Percentiles rank a stretch among this genome's conserved stretches.
These are phyloP conservation scores for Beauveria caledonica DNA, from an alignment of 2,329 filamentous ascomycete species.

Conservation along the genomic window DNA sequence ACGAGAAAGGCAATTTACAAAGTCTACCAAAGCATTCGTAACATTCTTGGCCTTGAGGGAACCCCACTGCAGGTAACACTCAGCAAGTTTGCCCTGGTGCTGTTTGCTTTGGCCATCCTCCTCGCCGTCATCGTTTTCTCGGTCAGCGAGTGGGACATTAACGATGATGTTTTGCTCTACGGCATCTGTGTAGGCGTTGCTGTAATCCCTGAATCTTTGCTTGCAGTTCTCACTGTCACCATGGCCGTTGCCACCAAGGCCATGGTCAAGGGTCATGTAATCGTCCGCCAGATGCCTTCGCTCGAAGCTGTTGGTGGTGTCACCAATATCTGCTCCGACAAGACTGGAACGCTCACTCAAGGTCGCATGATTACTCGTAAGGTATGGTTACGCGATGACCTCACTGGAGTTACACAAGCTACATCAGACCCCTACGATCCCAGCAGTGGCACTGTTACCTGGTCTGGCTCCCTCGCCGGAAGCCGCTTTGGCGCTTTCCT, in stretches of 20 bases:
- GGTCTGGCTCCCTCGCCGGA: slow-evolving; percentile 33
- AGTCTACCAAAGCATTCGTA: slow-evolving; percentile 35
- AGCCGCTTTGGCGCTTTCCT: slow-evolving; percentile 39
- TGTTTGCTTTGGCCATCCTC: slow-evolving; percentile 64
- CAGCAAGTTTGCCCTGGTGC: slow-evolving; percentile 72
- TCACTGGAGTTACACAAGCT: slow-evolving; percentile 44
- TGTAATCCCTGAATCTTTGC: slow-evolving; percentile 58
- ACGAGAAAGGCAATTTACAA: slow-evolving; percentile 36
- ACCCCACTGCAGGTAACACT: slow-evolving; percentile 81
- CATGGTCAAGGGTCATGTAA: slow-evolving; percentile 57
- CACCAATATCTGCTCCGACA: slow-evolving; percentile 64
- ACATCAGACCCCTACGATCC: slow-evolving; percentile 55
- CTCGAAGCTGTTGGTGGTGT: slow-evolving; percentile 61
- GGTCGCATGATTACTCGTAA: slow-evolving; percentile 59
- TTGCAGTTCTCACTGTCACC: slow-evolving; percentile 63
- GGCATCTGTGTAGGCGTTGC: slow-evolving; percentile 54
- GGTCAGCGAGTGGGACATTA: slow-evolving; percentile 44
- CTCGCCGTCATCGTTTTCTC: slow-evolving; percentile 55
- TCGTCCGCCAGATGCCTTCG: slow-evolving; percentile 56
- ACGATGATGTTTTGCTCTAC: slow-evolving; percentile 51
- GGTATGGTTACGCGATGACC: slow-evolving; percentile 50
- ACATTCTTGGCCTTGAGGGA: slow-evolving; percentile 59
- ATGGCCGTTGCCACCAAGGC: slow-evolving; percentile 59
- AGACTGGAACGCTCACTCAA: slow-evolving; percentile 59
- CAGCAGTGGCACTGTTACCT: slow-evolving; percentile 43